Base-by-base conservation (phyloP, 2,329 filamentous ascomycete genomes). In the Chaetomium sp. region DNA sequence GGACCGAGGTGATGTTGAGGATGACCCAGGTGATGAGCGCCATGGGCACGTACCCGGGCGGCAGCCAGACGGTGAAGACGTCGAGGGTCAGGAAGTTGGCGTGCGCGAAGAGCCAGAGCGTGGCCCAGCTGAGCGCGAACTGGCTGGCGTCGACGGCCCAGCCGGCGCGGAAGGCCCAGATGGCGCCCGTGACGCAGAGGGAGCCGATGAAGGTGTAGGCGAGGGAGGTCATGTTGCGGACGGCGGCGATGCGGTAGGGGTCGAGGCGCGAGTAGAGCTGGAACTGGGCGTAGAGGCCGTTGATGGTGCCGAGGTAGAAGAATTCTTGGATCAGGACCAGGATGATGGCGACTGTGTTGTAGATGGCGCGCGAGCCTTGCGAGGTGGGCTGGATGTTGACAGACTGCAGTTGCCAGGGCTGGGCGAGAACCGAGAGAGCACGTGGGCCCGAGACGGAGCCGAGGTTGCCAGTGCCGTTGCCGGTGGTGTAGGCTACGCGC, bases 261-360 rank as follows among this genome's bases (percentile, higher is more conserved):
- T 69, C 55, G 10, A 79, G 55, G 19, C 68, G 57, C n/a, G 63
- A 68, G 70, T 77, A 80, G 21, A 81, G 69, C 6, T 76, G 72
- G 67, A 78, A 78, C 53, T 76, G 70, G 3, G 62, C 65, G 51
- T 74, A 76, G n/a, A 82, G 72, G 16, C 78, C 79, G 68, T 82
- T 82, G 65, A 82, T 69, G 51, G 75, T 76, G 31, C 78, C 75
- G 13, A 82, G 71, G 67, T 78, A 82, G 74, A 82, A 82, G 73
- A 82, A 82, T 66, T 82, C 77, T 62, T 79, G 77, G 38, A 82
- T 76, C 12, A 82, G 69, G n/a, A 80, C 76, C 35, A 82, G 73
- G 55, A 80, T 77, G 59, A 81, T 76, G 3, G 76, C 73, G 7
- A 81, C 69, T 0, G 78, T 82, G 67, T 81, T 82, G 70, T 81